Base-by-base conservation (phyloP, 441 rosid species). In the Rhodomyrtus psidioides region DNA sequence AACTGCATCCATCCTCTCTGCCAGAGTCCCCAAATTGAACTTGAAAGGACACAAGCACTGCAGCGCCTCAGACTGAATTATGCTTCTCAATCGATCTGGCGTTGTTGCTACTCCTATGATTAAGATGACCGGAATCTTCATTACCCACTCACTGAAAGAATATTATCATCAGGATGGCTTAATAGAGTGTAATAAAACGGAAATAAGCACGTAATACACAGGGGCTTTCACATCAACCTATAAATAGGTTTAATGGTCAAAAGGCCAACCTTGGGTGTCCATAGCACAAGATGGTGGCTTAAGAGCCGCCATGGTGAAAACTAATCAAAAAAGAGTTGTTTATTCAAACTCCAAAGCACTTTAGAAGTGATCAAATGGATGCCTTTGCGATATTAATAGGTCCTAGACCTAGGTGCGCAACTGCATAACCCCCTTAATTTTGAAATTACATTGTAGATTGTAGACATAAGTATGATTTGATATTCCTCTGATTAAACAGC, bases 21-120 rank as follows among this genome's bases (percentile, higher is more conserved):
- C 90, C 26, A 97, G 96, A 79, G 94, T 92, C 86, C 95, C 94
- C 88, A 97, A 89, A 89, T 91, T 92, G 93, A 97, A 97, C 88
- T 86, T 94, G 84, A 83, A 89, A 88, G 96, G 94, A 87, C 90
- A 88, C 89, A 97, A 88, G 88, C 88, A 89, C 89, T 93, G 99
- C 65, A 95, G 92, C 12, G 94, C 93, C 76, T 89, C 92, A 85
- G 93, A 92, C 83, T 94, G 90, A 85, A 97, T 94, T 85, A 93
- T 90, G 83, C 87, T 92, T 92, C 92, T 93, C 62, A 91, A 93
- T 53, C 95, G 92, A 90, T 95, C 98, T 87, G 92, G 92, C 62
- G 96, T 94, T 84, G 99, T 97, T 86, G 99, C 93, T 86, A 95
- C 96, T 57, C 99, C 99, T 94, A 95, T 92, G 83, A 97, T 91